A percentile compares a stretch with the other conserved stretches of the same genome.
Evolutionary conservation across 352 stramenopile species (phyloP).

Genomic region (Globisporangium solare): DNA sequence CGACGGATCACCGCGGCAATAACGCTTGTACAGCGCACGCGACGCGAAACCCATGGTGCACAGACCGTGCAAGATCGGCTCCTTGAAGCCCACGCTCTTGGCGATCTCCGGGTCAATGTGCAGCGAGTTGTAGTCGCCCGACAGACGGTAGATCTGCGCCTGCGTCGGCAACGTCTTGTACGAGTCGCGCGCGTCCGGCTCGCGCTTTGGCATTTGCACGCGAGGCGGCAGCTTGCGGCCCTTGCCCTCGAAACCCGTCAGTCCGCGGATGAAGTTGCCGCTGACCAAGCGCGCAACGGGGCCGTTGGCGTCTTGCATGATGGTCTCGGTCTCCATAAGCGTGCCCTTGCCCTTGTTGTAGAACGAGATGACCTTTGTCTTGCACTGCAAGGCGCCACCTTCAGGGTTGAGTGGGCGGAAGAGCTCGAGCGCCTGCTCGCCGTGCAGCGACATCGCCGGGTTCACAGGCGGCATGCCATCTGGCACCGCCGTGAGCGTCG

Average conservation of each 20-base stretch:
- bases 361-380: conserved; percentile 77
- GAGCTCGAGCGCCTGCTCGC: conserved; percentile 83
- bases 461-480: conserved; percentile 77
- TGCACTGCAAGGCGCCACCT: conserved; percentile 45
- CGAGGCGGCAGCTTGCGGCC: conserved; percentile 61
- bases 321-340: conserved; percentile 83
- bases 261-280: conserved; percentile 76
- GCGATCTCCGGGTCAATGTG: conserved; percentile 90
- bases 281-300: conserved; percentile 68
- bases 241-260: conserved; percentile 69
- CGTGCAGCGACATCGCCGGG: conserved; percentile 81
- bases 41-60: conserved; percentile 89
- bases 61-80: conserved; percentile 92
- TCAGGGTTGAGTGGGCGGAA: conserved; percentile 57
- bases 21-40: conserved; percentile 75
- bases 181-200: conserved; percentile 54
- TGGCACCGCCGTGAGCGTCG: conserved; percentile 45
- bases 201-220: conserved; percentile 69
- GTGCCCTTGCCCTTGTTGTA: conserved; percentile 80
- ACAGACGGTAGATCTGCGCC: conserved; percentile 92
- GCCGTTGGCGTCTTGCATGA: conserved; percentile 64
- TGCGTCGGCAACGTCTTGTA: conserved; percentile 68
- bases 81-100: conserved; percentile 66
- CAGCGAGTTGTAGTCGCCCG: conserved; percentile 94
- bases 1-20: conserved; percentile 58